Evolutionary conservation across 441 rosid genomes (phyloP).

Genomic region (Geranium incanum): DNA sequence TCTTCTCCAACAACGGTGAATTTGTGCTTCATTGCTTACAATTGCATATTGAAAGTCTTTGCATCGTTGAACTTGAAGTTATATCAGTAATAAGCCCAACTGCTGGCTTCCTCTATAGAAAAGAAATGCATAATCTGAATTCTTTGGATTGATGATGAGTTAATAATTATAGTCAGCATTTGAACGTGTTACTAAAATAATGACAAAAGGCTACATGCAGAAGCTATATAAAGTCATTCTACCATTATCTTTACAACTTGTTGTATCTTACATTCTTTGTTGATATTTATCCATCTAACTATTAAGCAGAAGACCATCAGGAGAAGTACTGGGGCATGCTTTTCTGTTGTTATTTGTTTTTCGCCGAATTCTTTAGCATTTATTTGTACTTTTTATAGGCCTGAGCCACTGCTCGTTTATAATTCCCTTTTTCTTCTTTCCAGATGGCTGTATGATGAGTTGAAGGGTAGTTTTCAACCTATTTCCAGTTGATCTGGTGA

Average conservation of each 20-base stretch:
- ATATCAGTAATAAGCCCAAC: not conserved
- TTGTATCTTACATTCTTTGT: not conserved
- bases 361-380: not conserved
- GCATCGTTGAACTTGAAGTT: not conserved
- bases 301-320: not conserved
- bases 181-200: not conserved
- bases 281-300: not conserved
- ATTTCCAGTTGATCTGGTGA: slow-evolving; percentile 34
- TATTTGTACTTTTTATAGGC: not conserved
- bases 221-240: not conserved
- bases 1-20: not conserved
- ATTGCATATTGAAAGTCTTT: not conserved
- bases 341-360: not conserved
- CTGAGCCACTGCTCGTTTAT: not conserved
- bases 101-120: not conserved
- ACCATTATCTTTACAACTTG: not conserved
- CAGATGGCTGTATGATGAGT: slow-evolving; percentile 72
- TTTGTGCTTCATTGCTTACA: not conserved
- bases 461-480: slow-evolving; percentile 50
- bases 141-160: not conserved
- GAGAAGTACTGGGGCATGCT: not conserved
- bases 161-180: not conserved
- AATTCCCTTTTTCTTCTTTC: slow-evolving; percentile 16
- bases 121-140: not conserved
- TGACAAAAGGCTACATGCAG: not conserved